phyloP scores from a whole-genome alignment of 2,329 filamentous ascomycete genomes.

The Parascedosporium putredinis region DNA sequence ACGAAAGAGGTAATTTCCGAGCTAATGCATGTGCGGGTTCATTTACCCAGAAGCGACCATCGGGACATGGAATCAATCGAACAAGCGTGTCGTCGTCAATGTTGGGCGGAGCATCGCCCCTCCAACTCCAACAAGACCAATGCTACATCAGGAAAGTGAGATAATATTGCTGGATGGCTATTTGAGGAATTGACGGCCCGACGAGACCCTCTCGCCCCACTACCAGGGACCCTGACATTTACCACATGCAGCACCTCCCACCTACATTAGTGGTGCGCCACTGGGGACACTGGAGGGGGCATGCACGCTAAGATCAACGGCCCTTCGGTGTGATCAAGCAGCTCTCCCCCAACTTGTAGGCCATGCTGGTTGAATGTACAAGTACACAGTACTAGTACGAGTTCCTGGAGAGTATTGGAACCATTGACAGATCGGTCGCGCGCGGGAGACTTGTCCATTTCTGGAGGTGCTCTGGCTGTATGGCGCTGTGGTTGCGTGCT shows the following conservation, averaged over 20 bases:
- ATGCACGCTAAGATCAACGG: too few species aligned
- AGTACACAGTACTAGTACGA: too few species aligned
- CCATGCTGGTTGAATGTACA: too few species aligned
- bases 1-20: background rate
- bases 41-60: background rate
- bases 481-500: too few species aligned
- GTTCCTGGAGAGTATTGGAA: too few species aligned
- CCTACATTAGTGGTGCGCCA: background rate
- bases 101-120: background rate
- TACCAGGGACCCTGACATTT: background rate
- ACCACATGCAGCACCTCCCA: background rate
- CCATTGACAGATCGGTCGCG: too few species aligned
- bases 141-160: background rate
- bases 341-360: too few species aligned
- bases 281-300: background rate
- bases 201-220: background rate
- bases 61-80: background rate
- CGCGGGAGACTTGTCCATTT: too few species aligned
- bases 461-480: too few species aligned
- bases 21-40: background rate
- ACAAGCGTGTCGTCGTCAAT: too few species aligned
- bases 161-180: background rate
- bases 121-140: background rate
- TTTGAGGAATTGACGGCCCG: slow-evolving; percentile 3
- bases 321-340: too few species aligned